These are phyloP conservation scores for Hypomontagnella submonticulosa DNA, from an alignment of 495 filamentous ascomycete species.

Conservation along the genomic window DNA sequence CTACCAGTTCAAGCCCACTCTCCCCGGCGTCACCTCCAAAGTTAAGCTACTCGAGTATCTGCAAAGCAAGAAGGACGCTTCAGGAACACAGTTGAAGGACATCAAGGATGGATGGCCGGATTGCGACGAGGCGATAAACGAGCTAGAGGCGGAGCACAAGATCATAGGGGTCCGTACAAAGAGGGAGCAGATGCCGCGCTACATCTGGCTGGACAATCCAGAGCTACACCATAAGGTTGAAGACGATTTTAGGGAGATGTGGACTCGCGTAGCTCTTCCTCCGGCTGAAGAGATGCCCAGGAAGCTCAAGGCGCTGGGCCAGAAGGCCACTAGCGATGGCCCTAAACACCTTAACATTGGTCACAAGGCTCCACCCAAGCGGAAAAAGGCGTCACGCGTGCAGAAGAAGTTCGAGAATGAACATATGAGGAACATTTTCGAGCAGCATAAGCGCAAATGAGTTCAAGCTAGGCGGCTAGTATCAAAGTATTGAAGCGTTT, in stretches of 20 bases:
- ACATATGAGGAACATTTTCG: slow-evolving; percentile 89
- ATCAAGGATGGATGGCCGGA: slow-evolving; percentile 94
- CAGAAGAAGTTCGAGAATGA: slow-evolving; percentile 86
- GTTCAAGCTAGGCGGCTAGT: neutral
- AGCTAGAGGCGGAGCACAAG: slow-evolving; percentile 80
- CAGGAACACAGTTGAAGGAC: slow-evolving; percentile 83
- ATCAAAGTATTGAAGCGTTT: neutral
- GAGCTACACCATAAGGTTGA: slow-evolving; percentile 80
- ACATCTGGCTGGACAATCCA: slow-evolving; percentile 90
- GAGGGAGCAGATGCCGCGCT: slow-evolving; percentile 86
- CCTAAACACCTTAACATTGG: slow-evolving; percentile 69
- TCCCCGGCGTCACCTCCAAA: slow-evolving; percentile 77
- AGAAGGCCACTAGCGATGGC: slow-evolving; percentile 81
- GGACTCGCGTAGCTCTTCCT: slow-evolving; percentile 84
- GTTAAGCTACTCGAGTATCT: slow-evolving; percentile 82
- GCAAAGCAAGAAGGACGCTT: slow-evolving; percentile 81
- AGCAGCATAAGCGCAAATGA: slow-evolving; percentile 71
- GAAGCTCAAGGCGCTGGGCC: slow-evolving; percentile 75
- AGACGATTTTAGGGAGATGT: slow-evolving; percentile 81
- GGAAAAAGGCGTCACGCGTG: slow-evolving; percentile 73
- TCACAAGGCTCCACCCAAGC: slow-evolving; percentile 72
- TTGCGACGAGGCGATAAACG: slow-evolving; percentile 78
- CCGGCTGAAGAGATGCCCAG: slow-evolving; percentile 77
- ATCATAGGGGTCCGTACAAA: slow-evolving; percentile 88
- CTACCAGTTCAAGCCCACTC: slow-evolving; percentile 80